Evolutionary conservation across 768 basidiomycete genomes (phyloP), one percentile per base, ranked within the genome.

Genomic region (Auricularia cornea): DNA sequence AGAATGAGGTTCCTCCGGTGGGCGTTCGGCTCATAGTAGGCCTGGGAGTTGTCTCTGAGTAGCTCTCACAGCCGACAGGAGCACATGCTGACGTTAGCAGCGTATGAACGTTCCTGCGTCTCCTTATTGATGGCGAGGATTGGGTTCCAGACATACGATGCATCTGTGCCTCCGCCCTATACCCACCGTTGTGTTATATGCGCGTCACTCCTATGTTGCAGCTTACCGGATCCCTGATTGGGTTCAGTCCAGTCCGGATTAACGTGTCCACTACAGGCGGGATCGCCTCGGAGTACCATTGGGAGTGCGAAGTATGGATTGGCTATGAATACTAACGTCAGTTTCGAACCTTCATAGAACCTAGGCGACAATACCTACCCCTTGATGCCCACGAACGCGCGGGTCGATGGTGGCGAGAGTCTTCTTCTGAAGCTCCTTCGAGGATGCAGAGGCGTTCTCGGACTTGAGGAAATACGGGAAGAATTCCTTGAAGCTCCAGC

Each of bases 1-100:
- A 70, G 66, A 2, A 64, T 57, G 29, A 72, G 66, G 57, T 73
- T 73, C 6, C 62, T 64, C n/a, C 60, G 35, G 20, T 29, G 40
- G 16, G 35, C 6, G 40, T 61, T 61, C 8, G 60, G 44, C 20
- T 44, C 60, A 23, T 26, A 61, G 60, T 61, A 61, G 20, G 60
- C 16, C 60, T 61, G 30, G 20, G 44, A 44, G 65, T 18, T 18
- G 38, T 40, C 23, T 1, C 35, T 35, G 44, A 23, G 20, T 48
- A 18, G 8, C 8, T 48, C 23, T 48, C 18, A 48, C 12, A 14
- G 44, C 6, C 11, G 20, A 23, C 6, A 14, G 44, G 18, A 48
- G 0, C 23, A 2, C 1, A 48, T 18, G 18, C 44, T 14, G 6
- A 48, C 44, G 18, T 48, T 48, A 3, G 59, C 59, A 41, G 59